Evolutionary conservation across 352 stramenopile genomes (phyloP).

Genomic region (Saprolegnia parasitica): DNA sequence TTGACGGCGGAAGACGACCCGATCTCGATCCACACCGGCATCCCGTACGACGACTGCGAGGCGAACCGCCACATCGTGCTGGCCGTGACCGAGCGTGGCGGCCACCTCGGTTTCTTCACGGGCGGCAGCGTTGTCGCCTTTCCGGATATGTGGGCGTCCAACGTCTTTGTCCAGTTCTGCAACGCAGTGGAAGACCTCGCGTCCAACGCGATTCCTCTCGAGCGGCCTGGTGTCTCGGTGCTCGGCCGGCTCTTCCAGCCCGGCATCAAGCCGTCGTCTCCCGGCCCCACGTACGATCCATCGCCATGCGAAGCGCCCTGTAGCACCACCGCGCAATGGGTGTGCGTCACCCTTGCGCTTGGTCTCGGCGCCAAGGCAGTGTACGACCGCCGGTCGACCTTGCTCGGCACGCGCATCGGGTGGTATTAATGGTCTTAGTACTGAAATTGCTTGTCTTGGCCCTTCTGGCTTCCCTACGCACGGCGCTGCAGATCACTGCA

Average conservation of each 20-base stretch:
- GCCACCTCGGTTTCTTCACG: constrained; percentile 69
- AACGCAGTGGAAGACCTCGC: constrained; percentile 12
- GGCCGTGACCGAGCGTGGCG: constrained; percentile 52
- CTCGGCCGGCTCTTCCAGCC: background rate
- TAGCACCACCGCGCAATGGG: background rate
- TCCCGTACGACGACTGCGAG: constrained; percentile 33
- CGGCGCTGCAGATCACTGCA: background rate
- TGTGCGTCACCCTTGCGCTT: background rate
- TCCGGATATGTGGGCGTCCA: constrained; percentile 18
- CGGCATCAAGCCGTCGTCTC: background rate
- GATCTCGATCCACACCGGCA: constrained; percentile 39
- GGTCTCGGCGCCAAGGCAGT: background rate
- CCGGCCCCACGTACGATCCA: background rate
- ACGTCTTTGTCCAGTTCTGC: constrained; percentile 20
- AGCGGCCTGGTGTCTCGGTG: background rate
- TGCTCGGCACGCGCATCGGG: constrained; percentile 8
- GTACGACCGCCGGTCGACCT: background rate
- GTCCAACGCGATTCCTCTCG: background rate
- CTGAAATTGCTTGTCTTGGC: constrained; percentile 18
- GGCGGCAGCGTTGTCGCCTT: constrained; percentile 18
- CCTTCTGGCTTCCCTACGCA: background rate
- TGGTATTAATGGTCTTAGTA: constrained; percentile 25
- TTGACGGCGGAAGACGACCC: constrained; percentile 51
- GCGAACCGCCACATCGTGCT: constrained; percentile 59
- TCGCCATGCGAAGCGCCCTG: background rate